Conservation (phyloP, 148 eudicot species). For the Drosera capensis region DNA sequence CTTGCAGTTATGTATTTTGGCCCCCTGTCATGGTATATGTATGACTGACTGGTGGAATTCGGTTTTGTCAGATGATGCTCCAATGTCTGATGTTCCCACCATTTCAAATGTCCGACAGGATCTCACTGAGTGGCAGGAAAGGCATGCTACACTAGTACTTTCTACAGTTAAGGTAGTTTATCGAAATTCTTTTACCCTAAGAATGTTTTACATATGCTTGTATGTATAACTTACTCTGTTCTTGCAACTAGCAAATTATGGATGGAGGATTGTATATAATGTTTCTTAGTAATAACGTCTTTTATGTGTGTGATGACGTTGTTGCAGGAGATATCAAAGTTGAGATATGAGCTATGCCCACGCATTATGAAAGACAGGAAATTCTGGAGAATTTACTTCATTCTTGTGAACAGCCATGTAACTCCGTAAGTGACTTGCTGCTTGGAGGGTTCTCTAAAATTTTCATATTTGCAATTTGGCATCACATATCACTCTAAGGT, state of each 20-base stretch:
- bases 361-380: conserved; percentile 85
- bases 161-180: conserved; percentile 60
- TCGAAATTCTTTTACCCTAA: not conserved
- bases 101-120: conserved; percentile 94
- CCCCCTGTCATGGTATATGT: not conserved
- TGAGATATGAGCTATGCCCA: conserved; percentile 86
- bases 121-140: conserved; percentile 90
- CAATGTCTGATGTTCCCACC: conserved; percentile 66
- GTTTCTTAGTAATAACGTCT: not conserved
- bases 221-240: not conserved
- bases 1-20: too few relatives aligned
- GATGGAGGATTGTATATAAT: not conserved
- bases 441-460: not conserved
- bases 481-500: too few relatives aligned
- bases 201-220: not conserved
- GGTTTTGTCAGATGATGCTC: conserved; percentile 56
- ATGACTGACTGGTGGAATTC: conserved; percentile 10
- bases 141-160: conserved; percentile 81
- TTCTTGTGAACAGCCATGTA: conserved; percentile 75
- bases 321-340: conserved; percentile 84
- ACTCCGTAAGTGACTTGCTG: conserved; percentile 52
- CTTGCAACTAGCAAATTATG: not conserved
- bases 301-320: conserved; percentile 7
- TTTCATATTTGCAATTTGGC: not conserved
- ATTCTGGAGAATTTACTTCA: conserved; percentile 93